Conservation (phyloP, 441 rosid genomes). For the Croton laevigatus region DNA sequence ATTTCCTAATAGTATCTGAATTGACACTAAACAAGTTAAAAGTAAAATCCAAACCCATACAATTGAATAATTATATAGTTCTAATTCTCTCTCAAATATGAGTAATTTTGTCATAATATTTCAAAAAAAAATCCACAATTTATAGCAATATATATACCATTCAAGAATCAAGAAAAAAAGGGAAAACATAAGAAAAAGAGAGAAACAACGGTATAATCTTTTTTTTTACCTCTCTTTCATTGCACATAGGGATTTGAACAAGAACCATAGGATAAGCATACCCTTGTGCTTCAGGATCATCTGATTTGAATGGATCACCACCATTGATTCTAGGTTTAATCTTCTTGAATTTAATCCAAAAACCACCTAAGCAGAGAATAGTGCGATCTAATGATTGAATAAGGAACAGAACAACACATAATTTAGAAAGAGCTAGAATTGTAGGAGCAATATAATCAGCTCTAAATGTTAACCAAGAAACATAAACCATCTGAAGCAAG, state of each 20-base stretch:
- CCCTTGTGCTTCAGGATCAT: constrained; percentile 53
- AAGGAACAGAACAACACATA: constrained; percentile 74
- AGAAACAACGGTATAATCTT: background rate
- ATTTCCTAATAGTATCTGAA: background rate
- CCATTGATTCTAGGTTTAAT: constrained; percentile 63
- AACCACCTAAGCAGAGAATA: constrained; percentile 78
- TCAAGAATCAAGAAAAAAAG: background rate
- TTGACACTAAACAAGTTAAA: background rate
- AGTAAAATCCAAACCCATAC: background rate
- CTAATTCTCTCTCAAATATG: constrained; percentile 9
- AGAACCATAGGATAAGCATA: constrained; percentile 83
- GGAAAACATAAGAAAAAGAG: constrained; percentile 9
- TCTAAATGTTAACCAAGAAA: constrained; percentile 61
- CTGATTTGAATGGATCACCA: constrained; percentile 59
- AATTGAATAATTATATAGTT: background rate
- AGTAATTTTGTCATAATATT: background rate
- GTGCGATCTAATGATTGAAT: constrained; percentile 79
- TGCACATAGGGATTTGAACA: constrained; percentile 96
- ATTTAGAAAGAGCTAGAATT: constrained; percentile 61
- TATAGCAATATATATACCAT: background rate
- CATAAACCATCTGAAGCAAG: constrained; percentile 55
- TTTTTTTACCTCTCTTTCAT: constrained; percentile 75
- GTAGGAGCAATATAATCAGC: constrained; percentile 71
- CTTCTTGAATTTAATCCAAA: constrained; percentile 82
- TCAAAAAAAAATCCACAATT: background rate